Evolutionary conservation across 176 grass and related monocot genomes (phyloP).

Genomic region (Eragrostis nindensis): DNA sequence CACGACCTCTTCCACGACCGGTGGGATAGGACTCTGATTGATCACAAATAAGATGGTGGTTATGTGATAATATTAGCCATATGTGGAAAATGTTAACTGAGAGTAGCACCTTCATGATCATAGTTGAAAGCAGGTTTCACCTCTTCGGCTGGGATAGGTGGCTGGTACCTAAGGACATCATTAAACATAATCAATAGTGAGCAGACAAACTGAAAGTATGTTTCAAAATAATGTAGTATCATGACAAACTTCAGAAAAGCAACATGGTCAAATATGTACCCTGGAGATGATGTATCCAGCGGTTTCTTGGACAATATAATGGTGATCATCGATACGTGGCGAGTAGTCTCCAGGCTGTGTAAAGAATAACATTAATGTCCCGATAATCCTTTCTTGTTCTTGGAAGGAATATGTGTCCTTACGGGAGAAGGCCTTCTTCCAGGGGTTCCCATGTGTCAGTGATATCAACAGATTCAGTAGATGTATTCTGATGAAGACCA

Average conservation of each 20-base stretch:
- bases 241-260: conserved; percentile 15
- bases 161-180: conserved; percentile 67
- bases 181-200: conserved; percentile 14
- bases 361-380: conserved; percentile 22
- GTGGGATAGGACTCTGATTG: conserved; percentile 53
- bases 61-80: not conserved
- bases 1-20: conserved; percentile 66
- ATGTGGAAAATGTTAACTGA: not conserved
- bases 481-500: conserved; percentile 77
- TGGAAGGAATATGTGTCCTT: conserved; percentile 40
- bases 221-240: not conserved
- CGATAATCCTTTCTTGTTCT: conserved; percentile 25
- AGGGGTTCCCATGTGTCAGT: conserved; percentile 93
- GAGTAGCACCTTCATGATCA: conserved; percentile 66
- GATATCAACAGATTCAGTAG: conserved; percentile 76
- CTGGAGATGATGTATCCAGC: conserved; percentile 73
- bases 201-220: not conserved
- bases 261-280: conserved; percentile 56
- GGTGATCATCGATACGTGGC: conserved; percentile 84
- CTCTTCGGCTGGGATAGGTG: conserved; percentile 75
- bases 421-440: conserved; percentile 95
- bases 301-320: conserved; percentile 81
- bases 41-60: not conserved
- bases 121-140: conserved; percentile 69
- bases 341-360: conserved; percentile 81